These are phyloP conservation scores for Lycium barbarum DNA, from an alignment of 257 asterid species.

Conservation along the genomic window DNA sequence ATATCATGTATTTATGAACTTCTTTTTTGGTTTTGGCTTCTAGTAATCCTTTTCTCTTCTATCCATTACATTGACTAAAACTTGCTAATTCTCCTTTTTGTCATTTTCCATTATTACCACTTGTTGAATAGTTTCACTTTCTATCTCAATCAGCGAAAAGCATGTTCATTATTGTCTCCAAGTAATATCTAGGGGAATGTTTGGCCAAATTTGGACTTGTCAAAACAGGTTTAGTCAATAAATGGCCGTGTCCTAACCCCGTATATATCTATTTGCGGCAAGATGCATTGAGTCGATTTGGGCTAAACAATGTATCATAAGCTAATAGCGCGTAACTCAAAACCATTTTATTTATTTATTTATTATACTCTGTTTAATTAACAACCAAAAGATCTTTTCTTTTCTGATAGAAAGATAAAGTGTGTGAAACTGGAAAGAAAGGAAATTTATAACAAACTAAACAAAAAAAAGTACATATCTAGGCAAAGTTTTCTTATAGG, in stretches of 20 bases:
- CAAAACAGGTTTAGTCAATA: neutral
- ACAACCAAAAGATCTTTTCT: neutral
- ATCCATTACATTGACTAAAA: neutral
- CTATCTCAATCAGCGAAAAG: neutral
- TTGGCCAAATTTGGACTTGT: neutral
- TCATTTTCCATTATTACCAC: neutral
- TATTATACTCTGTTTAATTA: neutral
- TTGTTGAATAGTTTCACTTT: slow-evolving; percentile 1
- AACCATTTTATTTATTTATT: neutral
- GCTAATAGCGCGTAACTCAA: neutral
- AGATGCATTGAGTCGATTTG: neutral
- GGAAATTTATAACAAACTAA: neutral
- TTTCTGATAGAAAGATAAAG: slow-evolving; percentile 3
- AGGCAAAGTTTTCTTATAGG: neutral
- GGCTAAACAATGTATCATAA: neutral
- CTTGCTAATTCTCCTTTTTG: neutral
- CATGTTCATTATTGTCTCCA: neutral
- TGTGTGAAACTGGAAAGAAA: neutral
- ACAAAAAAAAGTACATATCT: neutral
- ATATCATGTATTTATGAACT: neutral
- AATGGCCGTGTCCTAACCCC: neutral
- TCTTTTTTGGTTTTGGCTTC: slow-evolving; percentile 4
- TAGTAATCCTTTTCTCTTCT: neutral
- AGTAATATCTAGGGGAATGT: neutral
- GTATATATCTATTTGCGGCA: neutral